These are phyloP conservation scores for Syncephalastrum racemosum DNA, from an alignment of 371 early-diverging fungal genomes.

Conservation along the genomic window DNA sequence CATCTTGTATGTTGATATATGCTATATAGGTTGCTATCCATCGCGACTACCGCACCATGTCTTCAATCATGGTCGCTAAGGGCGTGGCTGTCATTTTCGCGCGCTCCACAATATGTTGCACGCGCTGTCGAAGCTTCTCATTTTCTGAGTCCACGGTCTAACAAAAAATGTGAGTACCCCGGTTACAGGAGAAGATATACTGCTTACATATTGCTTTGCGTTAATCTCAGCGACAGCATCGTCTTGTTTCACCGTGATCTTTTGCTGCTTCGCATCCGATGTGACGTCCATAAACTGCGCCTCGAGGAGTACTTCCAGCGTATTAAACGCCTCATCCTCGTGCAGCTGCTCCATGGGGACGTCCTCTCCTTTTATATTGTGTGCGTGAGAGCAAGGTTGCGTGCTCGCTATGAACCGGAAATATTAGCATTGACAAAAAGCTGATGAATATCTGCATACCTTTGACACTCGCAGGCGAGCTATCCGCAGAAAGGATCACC, in stretches of 20 bases:
- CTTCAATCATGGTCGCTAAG: too few relatives aligned
- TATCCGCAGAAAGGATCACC: constrained; percentile 82
- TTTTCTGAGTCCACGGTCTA: constrained; percentile 37
- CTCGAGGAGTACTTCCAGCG: constrained; percentile 34
- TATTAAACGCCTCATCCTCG: constrained; percentile 33
- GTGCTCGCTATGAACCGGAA: constrained; percentile 27
- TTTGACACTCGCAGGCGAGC: constrained; percentile 92
- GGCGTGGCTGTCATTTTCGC: constrained; percentile 37
- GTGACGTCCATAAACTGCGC: constrained; percentile 46
- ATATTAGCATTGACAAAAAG: neutral
- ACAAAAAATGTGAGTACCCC: neutral
- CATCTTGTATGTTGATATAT: neutral
- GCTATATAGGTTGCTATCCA: too few relatives aligned
- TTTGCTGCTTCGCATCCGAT: constrained; percentile 39
- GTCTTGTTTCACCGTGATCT: constrained; percentile 42
- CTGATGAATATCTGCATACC: constrained; percentile 22
- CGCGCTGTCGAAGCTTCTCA: constrained; percentile 31
- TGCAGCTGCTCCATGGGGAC: constrained; percentile 16
- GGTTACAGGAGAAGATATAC: neutral
- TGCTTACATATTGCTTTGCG: constrained; percentile 45
- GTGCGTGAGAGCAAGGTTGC: constrained; percentile 40
- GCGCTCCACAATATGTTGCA: constrained; percentile 30
- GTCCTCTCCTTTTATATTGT: constrained; percentile 18
- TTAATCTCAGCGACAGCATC: constrained; percentile 46
- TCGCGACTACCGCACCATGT: too few relatives aligned